Percentiles rank a stretch among this genome's conserved stretches.
Evolutionary conservation across 1,284 basidiomycete species (phyloP).

Genomic region (Termitomyces sp.): DNA sequence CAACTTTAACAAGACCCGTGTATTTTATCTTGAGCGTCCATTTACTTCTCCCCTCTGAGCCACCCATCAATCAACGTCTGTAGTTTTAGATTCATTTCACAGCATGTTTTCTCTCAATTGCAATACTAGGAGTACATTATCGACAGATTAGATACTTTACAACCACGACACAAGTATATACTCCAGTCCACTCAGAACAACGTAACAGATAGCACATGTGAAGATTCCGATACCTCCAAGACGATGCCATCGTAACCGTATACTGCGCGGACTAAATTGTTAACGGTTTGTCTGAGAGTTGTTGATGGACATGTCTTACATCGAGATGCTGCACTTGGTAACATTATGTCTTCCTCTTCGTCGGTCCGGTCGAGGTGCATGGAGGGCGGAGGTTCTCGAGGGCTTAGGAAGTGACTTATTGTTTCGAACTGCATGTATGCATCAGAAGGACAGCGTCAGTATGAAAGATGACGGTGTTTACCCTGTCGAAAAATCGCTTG

Average conservation of each 20-base stretch:
- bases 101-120: not conserved
- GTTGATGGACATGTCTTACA: conserved; percentile 38
- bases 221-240: conserved; percentile 73
- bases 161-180: not conserved
- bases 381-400: conserved; percentile 63
- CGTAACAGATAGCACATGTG: conserved; percentile 70
- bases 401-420: conserved; percentile 69
- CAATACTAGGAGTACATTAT: not conserved
- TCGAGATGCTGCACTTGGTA: conserved; percentile 72
- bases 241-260: conserved; percentile 81
- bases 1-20: not conserved
- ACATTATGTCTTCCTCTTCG: conserved; percentile 67
- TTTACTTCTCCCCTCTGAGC: not conserved
- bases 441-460: not conserved
- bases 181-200: conserved; percentile 46
- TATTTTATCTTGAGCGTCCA: not conserved
- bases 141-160: not conserved
- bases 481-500: conserved; percentile 64
- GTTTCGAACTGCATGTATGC: conserved; percentile 52
- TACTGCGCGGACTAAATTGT: conserved; percentile 36
- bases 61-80: not conserved
- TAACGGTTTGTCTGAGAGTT: conserved; percentile 15
- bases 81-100: not conserved
- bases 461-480: conserved; percentile 23
- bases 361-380: conserved; percentile 86